Conservation (phyloP, 192 early-diverging fungal species). For the Coemansia reversa region DNA sequence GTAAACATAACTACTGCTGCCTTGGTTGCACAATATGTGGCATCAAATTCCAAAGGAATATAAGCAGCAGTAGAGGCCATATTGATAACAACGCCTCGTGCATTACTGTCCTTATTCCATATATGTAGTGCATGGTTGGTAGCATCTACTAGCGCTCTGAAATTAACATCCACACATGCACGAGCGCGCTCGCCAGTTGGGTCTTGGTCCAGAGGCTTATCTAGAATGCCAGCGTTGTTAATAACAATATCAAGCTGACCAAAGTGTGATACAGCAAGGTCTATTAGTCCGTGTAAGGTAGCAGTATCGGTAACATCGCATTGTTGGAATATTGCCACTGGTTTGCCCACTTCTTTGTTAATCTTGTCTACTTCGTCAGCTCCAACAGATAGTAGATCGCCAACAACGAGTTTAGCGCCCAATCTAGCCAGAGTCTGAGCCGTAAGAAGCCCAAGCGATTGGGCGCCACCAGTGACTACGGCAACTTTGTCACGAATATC, state of each 20-base stretch:
- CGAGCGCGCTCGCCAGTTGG: constrained; percentile 53
- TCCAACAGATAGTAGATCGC: constrained; percentile 43
- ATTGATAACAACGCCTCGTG: constrained; percentile 66
- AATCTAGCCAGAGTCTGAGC: constrained; percentile 55
- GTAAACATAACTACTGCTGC: constrained; percentile 65
- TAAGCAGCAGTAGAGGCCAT: constrained; percentile 66
- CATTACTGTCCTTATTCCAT: constrained; percentile 39
- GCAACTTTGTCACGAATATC: constrained; percentile 55
- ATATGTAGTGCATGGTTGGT: constrained; percentile 64
- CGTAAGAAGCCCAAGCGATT: constrained; percentile 59
- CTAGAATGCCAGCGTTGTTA: constrained; percentile 62
- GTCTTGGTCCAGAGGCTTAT: constrained; percentile 31
- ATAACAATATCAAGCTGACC: constrained; percentile 58
- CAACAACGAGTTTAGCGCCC: constrained; percentile 61
- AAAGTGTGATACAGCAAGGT: constrained; percentile 51
- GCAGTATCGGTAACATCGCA: constrained; percentile 54
- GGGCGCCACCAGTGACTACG: constrained; percentile 65
- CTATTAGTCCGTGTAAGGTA: constrained; percentile 35
- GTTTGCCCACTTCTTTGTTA: constrained; percentile 25
- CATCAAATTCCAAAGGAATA: constrained; percentile 46
- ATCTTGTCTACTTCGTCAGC: constrained; percentile 22
- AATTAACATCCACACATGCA: constrained; percentile 66
- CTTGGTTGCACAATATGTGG: constrained; percentile 73
- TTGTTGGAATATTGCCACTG: constrained; percentile 48
- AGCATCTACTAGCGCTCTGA: constrained; percentile 66